phyloP scores from a whole-genome alignment of 495 filamentous ascomycete species.

The Talaromyces liani region DNA sequence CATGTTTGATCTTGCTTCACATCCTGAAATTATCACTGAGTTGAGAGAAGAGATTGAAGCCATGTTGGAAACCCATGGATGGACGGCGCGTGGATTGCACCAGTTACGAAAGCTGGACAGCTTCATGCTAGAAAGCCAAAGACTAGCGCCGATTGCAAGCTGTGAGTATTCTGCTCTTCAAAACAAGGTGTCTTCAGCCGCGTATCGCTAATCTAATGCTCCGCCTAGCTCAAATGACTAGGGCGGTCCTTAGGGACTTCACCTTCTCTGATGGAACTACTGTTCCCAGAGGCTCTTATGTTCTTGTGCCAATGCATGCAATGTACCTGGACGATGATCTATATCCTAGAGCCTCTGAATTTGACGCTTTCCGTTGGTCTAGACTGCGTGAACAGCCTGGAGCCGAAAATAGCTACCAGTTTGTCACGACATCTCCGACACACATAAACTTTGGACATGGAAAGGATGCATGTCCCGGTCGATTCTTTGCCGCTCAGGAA shows the following conservation, averaged over 20 bases:
- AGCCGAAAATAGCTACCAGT: not conserved
- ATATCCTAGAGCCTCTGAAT: constrained; percentile 1
- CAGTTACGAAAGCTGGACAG: constrained; percentile 29
- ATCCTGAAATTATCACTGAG: constrained; percentile 6
- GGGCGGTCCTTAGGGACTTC: not conserved
- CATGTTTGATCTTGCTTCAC: constrained; percentile 4
- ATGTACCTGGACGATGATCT: constrained; percentile 11
- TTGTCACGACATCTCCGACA: not conserved
- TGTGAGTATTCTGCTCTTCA: not conserved
- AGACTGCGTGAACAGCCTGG: not conserved
- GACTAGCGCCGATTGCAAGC: not conserved
- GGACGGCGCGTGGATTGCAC: constrained; percentile 7
- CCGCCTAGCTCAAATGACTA: not conserved
- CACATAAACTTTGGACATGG: constrained; percentile 7
- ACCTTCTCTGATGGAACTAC: constrained; percentile 3
- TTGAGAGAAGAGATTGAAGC: constrained; percentile 5
- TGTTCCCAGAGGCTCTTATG: constrained; percentile 7
- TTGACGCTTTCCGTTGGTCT: constrained; percentile 12
- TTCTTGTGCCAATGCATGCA: constrained; percentile 1
- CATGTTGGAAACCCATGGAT: constrained; percentile 7
- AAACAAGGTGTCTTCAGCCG: not conserved
- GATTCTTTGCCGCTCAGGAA: constrained; percentile 7
- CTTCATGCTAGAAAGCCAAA: constrained; percentile 38
- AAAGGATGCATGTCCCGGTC: constrained; percentile 11
- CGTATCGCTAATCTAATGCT: not conserved